phyloP scores from a whole-genome alignment of 2,329 filamentous ascomycete species.

The Rosellinia necatrix region DNA sequence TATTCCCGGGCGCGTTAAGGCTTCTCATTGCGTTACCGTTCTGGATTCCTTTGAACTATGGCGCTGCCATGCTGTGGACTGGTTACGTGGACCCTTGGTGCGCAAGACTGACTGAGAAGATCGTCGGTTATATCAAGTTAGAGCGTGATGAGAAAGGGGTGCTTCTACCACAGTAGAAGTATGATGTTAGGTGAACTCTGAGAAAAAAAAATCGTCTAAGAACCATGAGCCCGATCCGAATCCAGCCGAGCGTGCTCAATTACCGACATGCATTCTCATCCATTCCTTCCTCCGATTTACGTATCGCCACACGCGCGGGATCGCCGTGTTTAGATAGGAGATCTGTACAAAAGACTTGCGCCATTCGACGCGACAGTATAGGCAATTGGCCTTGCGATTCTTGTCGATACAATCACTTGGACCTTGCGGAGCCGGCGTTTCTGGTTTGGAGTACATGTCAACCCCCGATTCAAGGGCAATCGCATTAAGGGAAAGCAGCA shows the following conservation, averaged over 20 bases:
- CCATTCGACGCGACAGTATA: conserved; percentile 5
- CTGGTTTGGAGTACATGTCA: conserved; percentile 28
- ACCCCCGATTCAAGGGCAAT: conserved; percentile 22
- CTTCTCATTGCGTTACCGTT: conserved; percentile 47
- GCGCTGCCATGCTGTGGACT: conserved; percentile 55
- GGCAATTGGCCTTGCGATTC: conserved; percentile 13
- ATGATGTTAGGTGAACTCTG: neutral
- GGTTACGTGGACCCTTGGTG: conserved; percentile 59
- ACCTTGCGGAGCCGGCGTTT: conserved; percentile 30
- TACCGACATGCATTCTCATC: neutral
- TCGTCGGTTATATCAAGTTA: conserved; percentile 40
- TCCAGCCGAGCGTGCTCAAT: neutral
- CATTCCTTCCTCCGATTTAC: conserved; percentile 1
- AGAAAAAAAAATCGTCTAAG: neutral
- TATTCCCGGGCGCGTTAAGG: conserved; percentile 44
- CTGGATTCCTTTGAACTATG: conserved; percentile 54
- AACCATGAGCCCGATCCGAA: too few relatives aligned
- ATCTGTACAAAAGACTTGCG: conserved; percentile 19
- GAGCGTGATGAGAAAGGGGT: conserved; percentile 40
- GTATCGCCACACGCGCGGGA: neutral
- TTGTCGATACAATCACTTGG: conserved; percentile 29
- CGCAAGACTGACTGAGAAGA: conserved; percentile 48
- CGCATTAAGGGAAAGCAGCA: conserved; percentile 23
- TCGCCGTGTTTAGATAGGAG: conserved; percentile 1
- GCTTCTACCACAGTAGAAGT: conserved; percentile 38